These are phyloP conservation scores for Magnusiomyces suaveolens DNA, from an alignment of 1,139 yeast species.

Conservation along the genomic window DNA sequence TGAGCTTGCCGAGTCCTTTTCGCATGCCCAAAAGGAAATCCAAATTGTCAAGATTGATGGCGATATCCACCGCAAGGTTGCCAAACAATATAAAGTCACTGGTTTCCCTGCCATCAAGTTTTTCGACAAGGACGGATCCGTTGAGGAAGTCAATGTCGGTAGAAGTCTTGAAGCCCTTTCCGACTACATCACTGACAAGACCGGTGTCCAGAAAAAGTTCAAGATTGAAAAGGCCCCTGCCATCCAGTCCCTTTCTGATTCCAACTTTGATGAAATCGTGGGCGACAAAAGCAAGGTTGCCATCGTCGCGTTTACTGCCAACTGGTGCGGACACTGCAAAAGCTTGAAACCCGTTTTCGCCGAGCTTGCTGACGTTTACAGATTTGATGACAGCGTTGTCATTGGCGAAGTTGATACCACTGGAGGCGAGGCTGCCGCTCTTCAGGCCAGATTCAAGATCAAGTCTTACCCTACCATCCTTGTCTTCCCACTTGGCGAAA, in stretches of 20 bases:
- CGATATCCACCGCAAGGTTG: conserved; percentile 48
- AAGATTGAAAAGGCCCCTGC: conserved; percentile 28
- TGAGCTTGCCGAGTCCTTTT: conserved; percentile 46
- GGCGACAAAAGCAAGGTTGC: conserved; percentile 22
- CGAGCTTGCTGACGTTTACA: conserved; percentile 44
- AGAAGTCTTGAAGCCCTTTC: conserved; percentile 38
- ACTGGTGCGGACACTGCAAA: conserved; percentile 75
- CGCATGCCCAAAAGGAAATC: conserved; percentile 38
- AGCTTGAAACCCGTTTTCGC: conserved; percentile 56
- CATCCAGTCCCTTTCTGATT: conserved; percentile 35
- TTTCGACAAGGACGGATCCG: conserved; percentile 36
- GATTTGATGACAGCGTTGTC: conserved; percentile 37
- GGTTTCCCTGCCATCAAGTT: conserved; percentile 60
- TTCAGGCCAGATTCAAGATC: conserved; percentile 39
- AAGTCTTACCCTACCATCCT: conserved; percentile 46
- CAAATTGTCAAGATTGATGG: conserved; percentile 51
- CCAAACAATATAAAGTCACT: conserved; percentile 45
- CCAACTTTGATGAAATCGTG: conserved; percentile 19
- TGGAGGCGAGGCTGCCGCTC: conserved; percentile 37
- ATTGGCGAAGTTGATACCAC: conserved; percentile 44
- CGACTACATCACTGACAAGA: conserved; percentile 38
- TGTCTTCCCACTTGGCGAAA: conserved; percentile 32
- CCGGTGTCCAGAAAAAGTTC: conserved; percentile 32
- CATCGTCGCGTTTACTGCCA: conserved; percentile 48
- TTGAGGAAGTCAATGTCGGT: conserved; percentile 30